phyloP scores from a whole-genome alignment of 768 basidiomycete species.

The Phlebiopsis flavidoalba region DNA sequence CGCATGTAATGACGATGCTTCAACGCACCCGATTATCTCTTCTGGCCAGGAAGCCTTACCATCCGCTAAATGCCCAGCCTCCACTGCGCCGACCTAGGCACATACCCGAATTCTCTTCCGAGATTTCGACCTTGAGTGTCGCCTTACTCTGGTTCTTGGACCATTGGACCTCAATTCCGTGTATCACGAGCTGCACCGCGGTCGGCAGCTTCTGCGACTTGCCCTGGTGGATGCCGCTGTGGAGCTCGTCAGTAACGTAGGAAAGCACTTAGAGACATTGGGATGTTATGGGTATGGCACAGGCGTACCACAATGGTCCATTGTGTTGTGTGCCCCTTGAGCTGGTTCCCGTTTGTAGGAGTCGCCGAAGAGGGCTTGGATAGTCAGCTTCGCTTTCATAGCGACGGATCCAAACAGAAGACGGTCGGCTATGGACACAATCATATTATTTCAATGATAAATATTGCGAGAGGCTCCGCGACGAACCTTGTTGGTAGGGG shows the following conservation, averaged over 20 bases:
- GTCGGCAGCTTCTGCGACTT: conserved; percentile 10
- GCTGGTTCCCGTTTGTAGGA: conserved; percentile 7
- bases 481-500: conserved; percentile 9
- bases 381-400: background rate
- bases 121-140: conserved; percentile 8
- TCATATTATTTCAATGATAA: background rate
- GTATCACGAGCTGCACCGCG: conserved; percentile 6
- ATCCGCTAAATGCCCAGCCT: background rate
- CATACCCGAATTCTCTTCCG: background rate
- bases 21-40: background rate
- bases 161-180: conserved; percentile 9
- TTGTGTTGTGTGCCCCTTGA: conserved; percentile 5
- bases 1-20: too few relatives aligned
- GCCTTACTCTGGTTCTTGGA: conserved; percentile 10
- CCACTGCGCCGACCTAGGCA: background rate
- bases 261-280: background rate
- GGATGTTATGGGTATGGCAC: too few relatives aligned
- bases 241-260: background rate
- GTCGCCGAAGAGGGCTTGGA: conserved; percentile 8
- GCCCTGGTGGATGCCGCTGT: conserved; percentile 7
- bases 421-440: conserved; percentile 6
- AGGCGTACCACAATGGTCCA: conserved; percentile 9
- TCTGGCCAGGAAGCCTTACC: background rate
- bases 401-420: conserved; percentile 5
- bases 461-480: background rate